Conservation (phyloP, 805 yeast species). For the Diddensiella caesifluorescens region DNA sequence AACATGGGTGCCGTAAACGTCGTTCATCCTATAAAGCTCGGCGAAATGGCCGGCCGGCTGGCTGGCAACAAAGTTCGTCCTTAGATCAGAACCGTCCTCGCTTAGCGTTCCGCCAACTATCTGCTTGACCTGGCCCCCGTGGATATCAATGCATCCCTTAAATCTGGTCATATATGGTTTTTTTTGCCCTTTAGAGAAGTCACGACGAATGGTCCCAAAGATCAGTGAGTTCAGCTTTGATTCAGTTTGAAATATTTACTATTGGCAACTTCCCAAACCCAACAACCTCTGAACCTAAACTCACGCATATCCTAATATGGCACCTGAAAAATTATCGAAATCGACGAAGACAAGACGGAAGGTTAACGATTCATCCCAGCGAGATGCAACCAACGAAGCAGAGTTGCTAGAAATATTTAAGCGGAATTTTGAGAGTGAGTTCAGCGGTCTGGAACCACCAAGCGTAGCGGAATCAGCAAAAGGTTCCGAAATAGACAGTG, state of each 20-base stretch:
- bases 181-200: no score
- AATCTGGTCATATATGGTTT: constrained; percentile 65
- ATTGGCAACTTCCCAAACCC: no score
- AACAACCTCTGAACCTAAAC: no score
- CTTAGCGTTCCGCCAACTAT: constrained; percentile 90
- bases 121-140: constrained; percentile 91
- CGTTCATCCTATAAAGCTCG: constrained; percentile 51
- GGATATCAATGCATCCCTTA: constrained; percentile 94
- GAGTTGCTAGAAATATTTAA: constrained; percentile 17
- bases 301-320: no score
- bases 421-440: constrained; percentile 34
- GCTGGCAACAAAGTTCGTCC: constrained; percentile 74
- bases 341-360: no score
- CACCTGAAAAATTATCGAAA: no score
- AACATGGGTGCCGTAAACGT: constrained; percentile 79
- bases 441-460: constrained; percentile 19
- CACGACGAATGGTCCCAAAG: no score
- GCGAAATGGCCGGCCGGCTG: constrained; percentile 76
- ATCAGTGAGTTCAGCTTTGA: no score
- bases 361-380: no score
- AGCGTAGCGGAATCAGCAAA: constrained; percentile 8
- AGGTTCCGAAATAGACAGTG: constrained; percentile 9
- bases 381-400: no score
- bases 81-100: constrained; percentile 38
- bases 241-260: no score